Base-by-base conservation (phyloP, 106 monocot genomes). In the Amphibolis antarctica region DNA sequence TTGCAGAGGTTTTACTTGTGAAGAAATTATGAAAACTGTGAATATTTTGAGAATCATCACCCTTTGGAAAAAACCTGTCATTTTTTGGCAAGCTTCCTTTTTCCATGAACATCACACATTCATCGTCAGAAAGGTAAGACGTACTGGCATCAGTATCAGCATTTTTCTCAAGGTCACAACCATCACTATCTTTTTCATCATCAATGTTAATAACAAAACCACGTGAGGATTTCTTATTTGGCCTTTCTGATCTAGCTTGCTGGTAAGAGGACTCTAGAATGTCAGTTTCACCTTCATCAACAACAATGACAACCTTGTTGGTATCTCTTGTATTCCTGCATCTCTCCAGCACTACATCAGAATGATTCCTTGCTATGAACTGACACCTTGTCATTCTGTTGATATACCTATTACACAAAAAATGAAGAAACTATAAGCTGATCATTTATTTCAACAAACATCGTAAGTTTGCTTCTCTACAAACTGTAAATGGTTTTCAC, bases 181-280 rank as follows among this genome's bases (percentile, higher is more conserved):
- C 68, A 72, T 71, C 73, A 53, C 46, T 57, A 71, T 44, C 42
- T 47, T 63, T 75, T 50, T 53, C 82, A 42, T 89, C 89, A 60
- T 98, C 90, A 53, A 98, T 82, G 24, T 24, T 69, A 63, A 98
- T 91, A 55, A 86, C 70, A 67, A 60, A 70, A 71, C 46, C 28
- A 46, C 78, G 57, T 44, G 51, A 67, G 29, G 20, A 45, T 21
- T 60, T 29, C 63, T 50, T 50, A 18, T 80, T 70, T 51, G 49
- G 57, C 23, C 27, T 48, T 44, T 4, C 22, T 44, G 26, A 28
- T 63, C 59, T 71, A 65, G 71, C 69, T 66, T 59, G 24, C 18
- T 60, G 65, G 55, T 67, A 60, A 22, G 76, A 70, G 18, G 66
- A 60, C 56, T 63, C 74, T 49, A 71, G 70, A 46, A 26, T 65